These are phyloP conservation scores for Glomus cerebriforme DNA, from an alignment of 192 early-diverging fungal genomes.

Conservation along the genomic window DNA sequence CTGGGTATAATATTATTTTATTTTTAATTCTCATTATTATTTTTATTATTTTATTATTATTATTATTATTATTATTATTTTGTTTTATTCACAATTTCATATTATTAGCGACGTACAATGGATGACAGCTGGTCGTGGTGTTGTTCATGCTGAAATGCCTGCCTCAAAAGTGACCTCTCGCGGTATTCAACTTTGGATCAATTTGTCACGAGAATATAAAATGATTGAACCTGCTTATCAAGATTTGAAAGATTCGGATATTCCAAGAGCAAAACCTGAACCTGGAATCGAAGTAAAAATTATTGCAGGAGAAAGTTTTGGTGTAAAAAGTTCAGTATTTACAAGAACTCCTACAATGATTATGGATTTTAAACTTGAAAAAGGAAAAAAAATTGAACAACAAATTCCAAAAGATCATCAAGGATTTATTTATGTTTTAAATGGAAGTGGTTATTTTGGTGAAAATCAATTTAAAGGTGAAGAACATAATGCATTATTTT, in stretches of 20 bases:
- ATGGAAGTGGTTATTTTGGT: slow-evolving; percentile 57
- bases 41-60: no score
- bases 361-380: slow-evolving; percentile 71
- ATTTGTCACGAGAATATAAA: slow-evolving; percentile 74
- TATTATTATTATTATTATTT: no score
- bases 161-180: slow-evolving; percentile 38
- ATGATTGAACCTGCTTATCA: slow-evolving; percentile 70
- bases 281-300: slow-evolving; percentile 71
- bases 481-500: slow-evolving; percentile 36
- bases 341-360: slow-evolving; percentile 82
- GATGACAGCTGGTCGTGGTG: slow-evolving; percentile 77
- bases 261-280: slow-evolving; percentile 60
- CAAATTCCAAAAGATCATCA: slow-evolving; percentile 55
- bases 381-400: slow-evolving; percentile 56
- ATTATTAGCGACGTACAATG: slow-evolving; percentile 60
- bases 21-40: not conserved
- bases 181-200: slow-evolving; percentile 80
- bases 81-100: no score
- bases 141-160: slow-evolving; percentile 78
- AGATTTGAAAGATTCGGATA: slow-evolving; percentile 64
- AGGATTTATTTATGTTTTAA: slow-evolving; percentile 66
- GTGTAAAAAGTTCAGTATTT: slow-evolving; percentile 64
- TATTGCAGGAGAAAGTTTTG: slow-evolving; percentile 83
- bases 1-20: slow-evolving; percentile 49
- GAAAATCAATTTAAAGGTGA: slow-evolving; percentile 36